Evolutionary conservation across 2,329 filamentous ascomycete genomes (phyloP).

Genomic region (Cladobotryum protrusum): DNA sequence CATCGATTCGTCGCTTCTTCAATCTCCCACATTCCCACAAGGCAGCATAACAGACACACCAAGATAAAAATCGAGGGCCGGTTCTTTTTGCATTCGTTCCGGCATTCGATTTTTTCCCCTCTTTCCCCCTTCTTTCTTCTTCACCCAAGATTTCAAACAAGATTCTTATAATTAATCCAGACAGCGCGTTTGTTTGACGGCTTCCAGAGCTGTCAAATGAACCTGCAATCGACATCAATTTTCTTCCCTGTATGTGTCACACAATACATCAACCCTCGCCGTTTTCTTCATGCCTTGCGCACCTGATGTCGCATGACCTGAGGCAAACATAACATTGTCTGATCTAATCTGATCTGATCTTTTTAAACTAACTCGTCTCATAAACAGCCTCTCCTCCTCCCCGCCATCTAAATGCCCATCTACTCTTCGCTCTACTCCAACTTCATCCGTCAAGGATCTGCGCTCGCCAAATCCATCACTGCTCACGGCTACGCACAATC

Average conservation of each 20-base stretch:
- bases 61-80: constrained; percentile 10
- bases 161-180: constrained; percentile 21
- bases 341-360: neutral
- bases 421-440: constrained; percentile 64
- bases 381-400: constrained; percentile 49
- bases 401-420: constrained; percentile 83
- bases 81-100: constrained; percentile 17
- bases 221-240: constrained; percentile 71
- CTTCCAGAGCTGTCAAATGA: constrained; percentile 86
- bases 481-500: constrained; percentile 98
- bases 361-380: constrained; percentile 18
- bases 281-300: neutral
- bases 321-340: neutral
- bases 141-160: constrained; percentile 4
- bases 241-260: constrained; percentile 53
- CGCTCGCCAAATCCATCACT: constrained; percentile 79
- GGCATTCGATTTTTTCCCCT: constrained; percentile 1
- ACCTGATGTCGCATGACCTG: neutral
- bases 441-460: constrained; percentile 94
- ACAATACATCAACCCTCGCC: neutral
- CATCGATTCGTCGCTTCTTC: constrained; percentile 19
- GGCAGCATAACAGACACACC: constrained; percentile 3
- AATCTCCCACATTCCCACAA: constrained; percentile 10
- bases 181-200: constrained; percentile 90
- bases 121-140: constrained; percentile 13